Conservation (phyloP, 371 early-diverging fungal genomes). For the Mortierella sp. region DNA sequence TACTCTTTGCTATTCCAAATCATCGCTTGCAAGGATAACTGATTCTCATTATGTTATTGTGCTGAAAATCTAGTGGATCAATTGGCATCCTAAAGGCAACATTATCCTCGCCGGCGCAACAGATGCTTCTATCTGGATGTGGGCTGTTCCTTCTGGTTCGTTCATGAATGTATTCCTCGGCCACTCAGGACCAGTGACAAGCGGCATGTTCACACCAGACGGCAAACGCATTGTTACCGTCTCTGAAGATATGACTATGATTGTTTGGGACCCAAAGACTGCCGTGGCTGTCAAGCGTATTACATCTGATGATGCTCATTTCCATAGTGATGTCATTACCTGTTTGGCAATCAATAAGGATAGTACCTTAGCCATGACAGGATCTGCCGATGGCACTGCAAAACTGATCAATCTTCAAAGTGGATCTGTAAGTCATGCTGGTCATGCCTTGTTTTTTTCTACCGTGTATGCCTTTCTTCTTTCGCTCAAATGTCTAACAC, state of each 20-base stretch:
- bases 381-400: conserved; percentile 84
- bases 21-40: background rate
- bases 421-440: conserved; percentile 65
- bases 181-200: conserved; percentile 86
- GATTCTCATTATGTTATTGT: conserved; percentile 5
- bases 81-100: conserved; percentile 97
- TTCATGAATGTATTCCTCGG: conserved; percentile 96
- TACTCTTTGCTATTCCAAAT: conserved; percentile 1
- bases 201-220: conserved; percentile 91
- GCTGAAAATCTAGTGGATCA: conserved; percentile 81
- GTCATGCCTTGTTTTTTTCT: background rate
- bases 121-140: conserved; percentile 97
- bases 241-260: conserved; percentile 86
- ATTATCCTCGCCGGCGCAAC: conserved; percentile 89
- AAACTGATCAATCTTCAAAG: conserved; percentile 80
- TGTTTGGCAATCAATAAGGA: conserved; percentile 82
- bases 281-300: conserved; percentile 74
- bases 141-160: conserved; percentile 89
- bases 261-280: conserved; percentile 95
- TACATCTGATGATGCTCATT: conserved; percentile 84
- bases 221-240: conserved; percentile 91
- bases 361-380: conserved; percentile 83
- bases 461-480: background rate
- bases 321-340: conserved; percentile 88
- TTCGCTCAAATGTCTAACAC: background rate